Evolutionary conservation across 78 protist genomes (phyloP), one percentile per base, ranked within the genome.

Genomic region (Dictyostelium firmibasis): DNA sequence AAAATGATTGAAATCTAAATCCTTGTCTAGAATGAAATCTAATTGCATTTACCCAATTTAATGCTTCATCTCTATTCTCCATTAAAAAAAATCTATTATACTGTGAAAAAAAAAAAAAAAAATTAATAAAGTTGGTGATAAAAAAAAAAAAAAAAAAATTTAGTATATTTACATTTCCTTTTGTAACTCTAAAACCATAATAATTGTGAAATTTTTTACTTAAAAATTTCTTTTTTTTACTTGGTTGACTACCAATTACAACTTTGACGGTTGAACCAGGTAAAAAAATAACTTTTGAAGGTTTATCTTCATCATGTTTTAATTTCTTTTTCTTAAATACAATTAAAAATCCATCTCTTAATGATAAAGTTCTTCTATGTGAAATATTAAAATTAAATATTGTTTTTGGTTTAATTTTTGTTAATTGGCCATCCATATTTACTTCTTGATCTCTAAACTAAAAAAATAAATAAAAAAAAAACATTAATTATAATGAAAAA

Each of bases 251-350:
- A 5, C 36, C 78, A 35, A 77, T 23, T 3, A 88, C 70, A 8
- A 79, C 86, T 14, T 43, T 77, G 5, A 79, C 86, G 27, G 93
- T 88, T 9, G 93, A 76, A n/a, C 93, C 93, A 27, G 93, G 93
- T 57, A 88, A 43, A 38, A 78, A 79, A 2, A 88, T 79, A 18
- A 64, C 85, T 18, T 62, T 35, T 13, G 79, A 33, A 36, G 93
- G 86, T 67, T 88, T 88, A 43, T 88, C 57, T 18, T 53, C 18
- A 29, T 88, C 60, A 41, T 60, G 41, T 13, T 33, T 36, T 6
- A 77, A n/a, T 14, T 35, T 41, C 23, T 43, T 53, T 23, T 82
- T 29, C 20, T 79, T 41, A 64, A 77, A 88, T 9, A 88, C 74
- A 38, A 88, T 79, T 18, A 88, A 31, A 44, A 88, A 88, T 10